Evolutionary conservation across 1,284 basidiomycete genomes (phyloP), one percentile per base, ranked within the genome.

Genomic region (Exsudoporus floridanus): DNA sequence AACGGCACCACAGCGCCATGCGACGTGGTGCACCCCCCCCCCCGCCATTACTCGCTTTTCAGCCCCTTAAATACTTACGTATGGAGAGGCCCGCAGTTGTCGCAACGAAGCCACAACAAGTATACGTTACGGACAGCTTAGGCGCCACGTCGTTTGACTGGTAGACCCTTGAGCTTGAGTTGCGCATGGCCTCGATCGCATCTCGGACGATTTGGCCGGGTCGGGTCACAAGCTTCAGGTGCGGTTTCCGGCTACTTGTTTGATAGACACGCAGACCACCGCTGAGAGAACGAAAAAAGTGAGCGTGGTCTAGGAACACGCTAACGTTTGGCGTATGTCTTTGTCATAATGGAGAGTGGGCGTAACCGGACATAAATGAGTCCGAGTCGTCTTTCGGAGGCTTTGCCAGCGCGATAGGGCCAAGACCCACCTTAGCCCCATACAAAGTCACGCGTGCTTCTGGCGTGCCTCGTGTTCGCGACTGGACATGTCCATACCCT

Each of bases 381-480:
- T 34, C 34, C 19, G n/a, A 21, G 3, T 16, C 10, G 18, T n/a
- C 12, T 28, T n/a, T 41, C 49, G 35, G 41, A 49, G 21, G 33
- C 3, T 38, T 38, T 52, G 52, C 47, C 48, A 56, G 51, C 48
- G 30, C 45, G 27, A 38, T 39, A 30, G 14, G 58, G 57, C 33
- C 52, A 58, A 60, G 30, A 38, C 18, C 42, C 63, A 41, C 60
- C 59, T 62, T 65, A 50, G 35, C 50, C 50, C 66, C 66, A 65
- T 63, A 60, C 49, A 53, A 49, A 40, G 55, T 54, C 56, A 55
- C 46, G 50, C 34, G 50, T 36, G 48, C 65, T 66, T 68, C 66
- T 70, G 55, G 63, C 63, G 49, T 46, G 46, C 69, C 64, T 66
- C 64, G 56, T 66, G 64, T 65, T 51, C 33, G 13, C 14, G 31